Percentiles rank a stretch among this genome's conserved stretches.
Evolutionary conservation across 192 early-diverging fungal species (phyloP).

Genomic region (Backusella sp.): DNA sequence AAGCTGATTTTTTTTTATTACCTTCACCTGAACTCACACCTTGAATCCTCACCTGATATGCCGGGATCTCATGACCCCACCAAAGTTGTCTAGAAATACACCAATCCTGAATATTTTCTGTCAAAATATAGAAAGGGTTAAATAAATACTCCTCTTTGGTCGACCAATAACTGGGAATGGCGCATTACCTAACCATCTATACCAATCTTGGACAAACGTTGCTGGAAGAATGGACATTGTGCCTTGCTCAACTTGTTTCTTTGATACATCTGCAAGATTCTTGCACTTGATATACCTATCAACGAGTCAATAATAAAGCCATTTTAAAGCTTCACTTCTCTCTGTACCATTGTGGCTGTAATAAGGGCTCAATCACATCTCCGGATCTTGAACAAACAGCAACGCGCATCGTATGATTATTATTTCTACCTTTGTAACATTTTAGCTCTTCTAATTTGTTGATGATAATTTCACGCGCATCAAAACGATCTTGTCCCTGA

Average conservation of each 20-base stretch:
- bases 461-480: slow-evolving; percentile 72
- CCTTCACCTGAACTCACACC: slow-evolving; percentile 11
- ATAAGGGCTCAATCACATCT: slow-evolving; percentile 93
- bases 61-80: slow-evolving; percentile 97
- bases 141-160: not conserved
- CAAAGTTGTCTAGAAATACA: slow-evolving; percentile 96
- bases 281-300: slow-evolving; percentile 78
- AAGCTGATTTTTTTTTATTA: not conserved
- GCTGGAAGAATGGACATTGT: slow-evolving; percentile 71
- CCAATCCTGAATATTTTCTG: slow-evolving; percentile 88
- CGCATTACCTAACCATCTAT: slow-evolving; percentile 79
- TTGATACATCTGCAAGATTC: slow-evolving; percentile 67
- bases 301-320: not conserved
- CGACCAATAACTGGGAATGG: not conserved
- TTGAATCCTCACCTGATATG: slow-evolving; percentile 71
- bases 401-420: slow-evolving; percentile 77
- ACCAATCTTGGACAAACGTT: slow-evolving; percentile 78
- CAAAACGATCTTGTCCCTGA: slow-evolving; percentile 81
- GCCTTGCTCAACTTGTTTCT: slow-evolving; percentile 62
- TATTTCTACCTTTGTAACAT: slow-evolving; percentile 72
- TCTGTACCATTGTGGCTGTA: slow-evolving; percentile 91
- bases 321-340: not conserved
- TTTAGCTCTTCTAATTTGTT: slow-evolving; percentile 60
- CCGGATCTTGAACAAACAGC: slow-evolving; percentile 76
- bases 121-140: not conserved